Percentiles rank a stretch among this genome's conserved stretches.
Evolutionary conservation across 2,329 filamentous ascomycete species (phyloP).

Genomic region (Calonectria henricotiae): DNA sequence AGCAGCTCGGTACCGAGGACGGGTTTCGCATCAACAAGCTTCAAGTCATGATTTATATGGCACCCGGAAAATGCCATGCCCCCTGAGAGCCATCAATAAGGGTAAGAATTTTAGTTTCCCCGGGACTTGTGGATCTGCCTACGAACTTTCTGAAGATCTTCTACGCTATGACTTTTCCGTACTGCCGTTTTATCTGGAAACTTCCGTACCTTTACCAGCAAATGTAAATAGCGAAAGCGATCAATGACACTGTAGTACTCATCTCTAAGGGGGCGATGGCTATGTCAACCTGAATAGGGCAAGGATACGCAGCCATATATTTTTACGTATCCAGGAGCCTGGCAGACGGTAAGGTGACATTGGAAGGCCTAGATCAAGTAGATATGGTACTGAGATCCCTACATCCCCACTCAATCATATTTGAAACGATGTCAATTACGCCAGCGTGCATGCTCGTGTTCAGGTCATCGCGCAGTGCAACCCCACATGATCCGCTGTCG

Average conservation of each 20-base stretch:
- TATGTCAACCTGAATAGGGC: background rate
- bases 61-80: background rate
- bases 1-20: background rate
- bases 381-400: background rate
- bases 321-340: background rate
- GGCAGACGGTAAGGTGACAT: background rate
- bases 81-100: conserved; percentile 8
- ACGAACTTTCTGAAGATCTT: conserved; percentile 5
- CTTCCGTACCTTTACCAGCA: background rate
- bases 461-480: conserved; percentile 7
- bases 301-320: background rate
- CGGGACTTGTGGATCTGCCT: conserved; percentile 3
- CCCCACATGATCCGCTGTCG: conserved; percentile 1
- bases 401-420: background rate
- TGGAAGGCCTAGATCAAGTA: background rate
- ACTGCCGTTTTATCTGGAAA: background rate
- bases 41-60: background rate
- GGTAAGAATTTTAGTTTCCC: background rate
- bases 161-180: background rate
- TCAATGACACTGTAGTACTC: background rate
- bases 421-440: conserved; percentile 19
- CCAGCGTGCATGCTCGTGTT: conserved; percentile 4
- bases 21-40: background rate
- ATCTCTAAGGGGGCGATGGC: background rate
- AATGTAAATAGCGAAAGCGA: background rate